phyloP scores from a whole-genome alignment of 2,329 filamentous ascomycete genomes.

The Venturia pyrina region DNA sequence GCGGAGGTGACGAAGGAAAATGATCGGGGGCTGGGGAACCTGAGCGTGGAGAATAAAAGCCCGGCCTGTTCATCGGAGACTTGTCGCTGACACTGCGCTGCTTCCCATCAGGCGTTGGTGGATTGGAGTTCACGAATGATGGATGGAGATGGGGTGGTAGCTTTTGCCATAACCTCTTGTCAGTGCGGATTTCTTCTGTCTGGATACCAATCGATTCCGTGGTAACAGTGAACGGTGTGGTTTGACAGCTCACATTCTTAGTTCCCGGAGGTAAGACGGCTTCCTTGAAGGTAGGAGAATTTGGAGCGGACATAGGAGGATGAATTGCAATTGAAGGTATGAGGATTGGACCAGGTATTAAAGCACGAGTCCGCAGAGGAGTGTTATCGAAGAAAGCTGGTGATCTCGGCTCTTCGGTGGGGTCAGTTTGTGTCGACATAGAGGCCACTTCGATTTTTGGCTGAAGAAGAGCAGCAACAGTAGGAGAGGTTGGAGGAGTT shows the following conservation, averaged over 20 bases:
- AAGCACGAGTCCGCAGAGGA: constrained; percentile 13
- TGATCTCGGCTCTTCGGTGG: constrained; percentile 23
- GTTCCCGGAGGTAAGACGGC: constrained; percentile 70
- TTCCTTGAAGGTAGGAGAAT: constrained; percentile 54
- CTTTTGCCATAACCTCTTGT: constrained; percentile 59
- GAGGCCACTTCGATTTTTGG: constrained; percentile 39
- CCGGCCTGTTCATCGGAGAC: not conserved
- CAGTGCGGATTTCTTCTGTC: constrained; percentile 83
- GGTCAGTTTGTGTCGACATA: constrained; percentile 51
- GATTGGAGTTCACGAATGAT: constrained; percentile 55
- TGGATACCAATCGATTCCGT: constrained; percentile 57
- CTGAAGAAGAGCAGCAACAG: constrained; percentile 27
- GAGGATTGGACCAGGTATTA: constrained; percentile 29
- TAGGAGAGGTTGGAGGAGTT: constrained; percentile 29
- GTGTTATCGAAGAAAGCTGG: constrained; percentile 25
- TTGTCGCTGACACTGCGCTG: constrained; percentile 10
- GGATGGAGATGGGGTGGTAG: constrained; percentile 71
- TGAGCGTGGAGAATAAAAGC: constrained; percentile 8
- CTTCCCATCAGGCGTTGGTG: constrained; percentile 28
- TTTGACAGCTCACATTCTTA: constrained; percentile 78
- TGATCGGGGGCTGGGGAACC: constrained; percentile 14
- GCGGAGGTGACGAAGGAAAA: constrained; percentile 22
- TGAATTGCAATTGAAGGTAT: constrained; percentile 88
- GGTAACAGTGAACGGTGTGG: constrained; percentile 40
- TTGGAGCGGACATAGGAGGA: constrained; percentile 74